Percentiles rank a stretch among this genome's conserved stretches.
phyloP scores from a whole-genome alignment of 768 basidiomycete genomes.

The Galerina sulciceps region DNA sequence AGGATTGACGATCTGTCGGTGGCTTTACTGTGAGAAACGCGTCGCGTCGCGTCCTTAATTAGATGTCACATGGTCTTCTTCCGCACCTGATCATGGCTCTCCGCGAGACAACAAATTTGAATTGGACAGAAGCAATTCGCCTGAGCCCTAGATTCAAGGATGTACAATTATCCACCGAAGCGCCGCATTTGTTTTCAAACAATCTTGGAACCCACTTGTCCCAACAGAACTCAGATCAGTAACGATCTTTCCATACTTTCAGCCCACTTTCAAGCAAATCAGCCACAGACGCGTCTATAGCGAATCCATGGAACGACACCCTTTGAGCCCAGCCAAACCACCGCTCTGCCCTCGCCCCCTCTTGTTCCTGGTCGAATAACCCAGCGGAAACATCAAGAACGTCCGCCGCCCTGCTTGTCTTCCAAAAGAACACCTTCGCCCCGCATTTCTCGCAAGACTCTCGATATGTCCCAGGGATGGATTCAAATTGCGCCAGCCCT shows the following conservation, averaged over 20 bases:
- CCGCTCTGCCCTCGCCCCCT: conserved; percentile 9
- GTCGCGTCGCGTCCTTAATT: conserved; percentile 3
- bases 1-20: not conserved
- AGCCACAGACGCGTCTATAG: not conserved
- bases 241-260: not conserved
- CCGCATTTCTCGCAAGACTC: conserved; percentile 24
- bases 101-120: too few species aligned
- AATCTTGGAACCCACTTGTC: too few species aligned
- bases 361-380: conserved; percentile 19
- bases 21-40: not conserved
- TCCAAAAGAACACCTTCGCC: conserved; percentile 23
- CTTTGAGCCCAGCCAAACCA: conserved; percentile 6
- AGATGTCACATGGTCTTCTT: not conserved
- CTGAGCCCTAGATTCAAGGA: too few species aligned
- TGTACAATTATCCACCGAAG: too few species aligned
- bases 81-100: too few species aligned
- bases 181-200: too few species aligned
- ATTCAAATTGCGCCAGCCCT: conserved; percentile 19
- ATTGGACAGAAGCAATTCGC: too few species aligned
- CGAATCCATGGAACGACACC: not conserved
- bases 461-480: conserved; percentile 15
- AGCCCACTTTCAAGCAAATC: not conserved
- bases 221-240: not conserved
- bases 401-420: not conserved
- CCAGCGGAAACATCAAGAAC: conserved; percentile 24